Conservation (phyloP, 495 filamentous ascomycete genomes). For the Penicillium goetzii region DNA sequence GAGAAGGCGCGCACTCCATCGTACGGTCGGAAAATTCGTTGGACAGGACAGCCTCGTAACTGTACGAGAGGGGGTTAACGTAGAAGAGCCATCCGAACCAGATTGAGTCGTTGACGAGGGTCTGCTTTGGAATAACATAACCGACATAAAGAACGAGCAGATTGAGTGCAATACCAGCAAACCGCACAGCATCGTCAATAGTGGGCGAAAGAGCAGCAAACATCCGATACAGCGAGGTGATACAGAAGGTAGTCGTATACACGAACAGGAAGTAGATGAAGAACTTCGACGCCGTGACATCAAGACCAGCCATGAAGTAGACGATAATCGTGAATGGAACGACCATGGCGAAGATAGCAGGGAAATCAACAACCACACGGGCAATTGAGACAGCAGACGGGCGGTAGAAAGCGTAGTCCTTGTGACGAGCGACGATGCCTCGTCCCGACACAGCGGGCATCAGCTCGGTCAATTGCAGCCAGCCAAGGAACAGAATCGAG, state of each 20-base stretch:
- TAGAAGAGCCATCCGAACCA: conserved; percentile 84
- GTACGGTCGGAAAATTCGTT: conserved; percentile 67
- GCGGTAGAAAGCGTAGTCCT: conserved; percentile 78
- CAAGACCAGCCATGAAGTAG: conserved; percentile 71
- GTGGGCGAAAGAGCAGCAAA: conserved; percentile 72
- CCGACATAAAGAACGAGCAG: conserved; percentile 76
- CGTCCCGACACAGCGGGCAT: conserved; percentile 69
- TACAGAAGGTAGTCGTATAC: conserved; percentile 66
- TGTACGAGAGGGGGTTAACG: conserved; percentile 75
- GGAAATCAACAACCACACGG: conserved; percentile 70
- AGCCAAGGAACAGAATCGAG: conserved; percentile 74
- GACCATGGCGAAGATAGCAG: conserved; percentile 65
- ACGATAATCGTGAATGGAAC: conserved; percentile 66
- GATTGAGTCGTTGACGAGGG: conserved; percentile 63
- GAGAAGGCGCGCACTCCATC: conserved; percentile 62
- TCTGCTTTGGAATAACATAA: conserved; percentile 71
- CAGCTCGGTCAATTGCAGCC: conserved; percentile 72
- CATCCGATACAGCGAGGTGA: conserved; percentile 76
- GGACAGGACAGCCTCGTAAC: conserved; percentile 69
- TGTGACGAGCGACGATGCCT: conserved; percentile 65
- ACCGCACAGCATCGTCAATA: conserved; percentile 74
- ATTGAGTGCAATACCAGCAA: conserved; percentile 69
- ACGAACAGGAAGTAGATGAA: conserved; percentile 75
- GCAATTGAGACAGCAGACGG: conserved; percentile 73
- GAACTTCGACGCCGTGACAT: conserved; percentile 68